phyloP scores from a whole-genome alignment of 768 basidiomycete species.

The Boletus huronensis region DNA sequence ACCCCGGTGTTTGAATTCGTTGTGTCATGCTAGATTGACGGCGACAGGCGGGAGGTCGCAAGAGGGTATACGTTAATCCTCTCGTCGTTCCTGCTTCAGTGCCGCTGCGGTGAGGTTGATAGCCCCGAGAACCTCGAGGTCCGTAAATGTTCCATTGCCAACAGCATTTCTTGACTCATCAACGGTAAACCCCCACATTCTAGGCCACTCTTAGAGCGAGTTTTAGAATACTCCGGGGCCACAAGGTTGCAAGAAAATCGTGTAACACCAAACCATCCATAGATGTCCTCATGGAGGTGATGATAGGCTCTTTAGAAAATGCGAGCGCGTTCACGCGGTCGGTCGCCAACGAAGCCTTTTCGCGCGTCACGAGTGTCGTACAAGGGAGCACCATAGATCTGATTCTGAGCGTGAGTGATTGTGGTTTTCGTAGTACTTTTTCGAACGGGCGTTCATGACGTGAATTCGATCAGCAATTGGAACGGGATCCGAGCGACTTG shows the following conservation, averaged over 20 bases:
- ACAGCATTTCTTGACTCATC: neutral
- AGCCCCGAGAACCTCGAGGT: conserved; percentile 65
- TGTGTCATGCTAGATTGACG: conserved; percentile 7
- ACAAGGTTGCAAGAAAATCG: conserved; percentile 39
- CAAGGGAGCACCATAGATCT: conserved; percentile 73
- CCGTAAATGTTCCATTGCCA: conserved; percentile 2
- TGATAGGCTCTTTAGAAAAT: conserved; percentile 87
- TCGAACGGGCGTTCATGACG: neutral
- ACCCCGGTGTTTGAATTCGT: neutral
- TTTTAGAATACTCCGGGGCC: conserved; percentile 46
- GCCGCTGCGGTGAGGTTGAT: conserved; percentile 64
- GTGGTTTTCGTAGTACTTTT: neutral
- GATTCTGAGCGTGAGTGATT: conserved; percentile 66
- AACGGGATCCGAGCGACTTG: conserved; percentile 61
- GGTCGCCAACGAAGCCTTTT: conserved; percentile 77
- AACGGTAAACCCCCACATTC: neutral
- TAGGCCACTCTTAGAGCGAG: conserved; percentile 63
- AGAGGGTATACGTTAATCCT: conserved; percentile 72
- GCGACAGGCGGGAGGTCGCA: conserved; percentile 31
- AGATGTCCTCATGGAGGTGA: conserved; percentile 82
- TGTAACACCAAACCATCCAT: conserved; percentile 48
- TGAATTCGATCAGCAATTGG: conserved; percentile 68
- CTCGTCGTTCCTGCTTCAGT: conserved; percentile 64
- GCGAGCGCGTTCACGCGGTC: conserved; percentile 77
- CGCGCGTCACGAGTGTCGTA: conserved; percentile 62